phyloP scores from a whole-genome alignment of 148 eudicot species.

The Nepenthes mirabilis region DNA sequence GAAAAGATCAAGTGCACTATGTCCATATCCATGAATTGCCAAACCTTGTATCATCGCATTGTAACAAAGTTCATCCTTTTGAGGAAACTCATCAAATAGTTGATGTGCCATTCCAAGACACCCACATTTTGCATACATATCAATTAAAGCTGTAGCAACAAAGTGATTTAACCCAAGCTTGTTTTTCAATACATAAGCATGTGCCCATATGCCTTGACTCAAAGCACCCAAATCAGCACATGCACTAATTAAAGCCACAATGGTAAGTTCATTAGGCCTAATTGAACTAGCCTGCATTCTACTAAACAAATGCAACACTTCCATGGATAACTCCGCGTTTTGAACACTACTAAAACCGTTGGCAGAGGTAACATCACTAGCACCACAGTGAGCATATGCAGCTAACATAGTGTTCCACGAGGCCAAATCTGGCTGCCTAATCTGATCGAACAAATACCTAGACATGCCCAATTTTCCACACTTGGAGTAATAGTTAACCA shows the following conservation, averaged over 20 bases:
- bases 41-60: constrained; percentile 36
- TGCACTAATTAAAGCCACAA: constrained; percentile 33
- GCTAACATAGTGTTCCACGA: constrained; percentile 35
- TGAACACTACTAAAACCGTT: constrained; percentile 3
- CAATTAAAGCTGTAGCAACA: constrained; percentile 23
- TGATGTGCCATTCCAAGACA: constrained; percentile 18
- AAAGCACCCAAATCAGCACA: constrained; percentile 39
- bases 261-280: constrained; percentile 29
- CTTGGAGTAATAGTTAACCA: constrained; percentile 32
- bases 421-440: constrained; percentile 28
- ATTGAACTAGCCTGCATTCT: constrained; percentile 11
- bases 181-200: constrained; percentile 20
- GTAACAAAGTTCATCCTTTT: constrained; percentile 27
- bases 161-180: constrained; percentile 22
- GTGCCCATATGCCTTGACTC: constrained; percentile 34
- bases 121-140: constrained; percentile 37
- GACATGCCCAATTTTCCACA: constrained; percentile 23
- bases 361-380: neutral
- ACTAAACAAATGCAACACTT: constrained; percentile 30
- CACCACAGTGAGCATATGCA: constrained; percentile 19
- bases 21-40: constrained; percentile 33
- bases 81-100: constrained; percentile 22
- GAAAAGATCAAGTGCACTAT: constrained; percentile 20
- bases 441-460: constrained; percentile 24
- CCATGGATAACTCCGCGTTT: constrained; percentile 13